Evolutionary conservation across 148 eudicot genomes (phyloP).

Genomic region (Rhododendron ferrugineum): DNA sequence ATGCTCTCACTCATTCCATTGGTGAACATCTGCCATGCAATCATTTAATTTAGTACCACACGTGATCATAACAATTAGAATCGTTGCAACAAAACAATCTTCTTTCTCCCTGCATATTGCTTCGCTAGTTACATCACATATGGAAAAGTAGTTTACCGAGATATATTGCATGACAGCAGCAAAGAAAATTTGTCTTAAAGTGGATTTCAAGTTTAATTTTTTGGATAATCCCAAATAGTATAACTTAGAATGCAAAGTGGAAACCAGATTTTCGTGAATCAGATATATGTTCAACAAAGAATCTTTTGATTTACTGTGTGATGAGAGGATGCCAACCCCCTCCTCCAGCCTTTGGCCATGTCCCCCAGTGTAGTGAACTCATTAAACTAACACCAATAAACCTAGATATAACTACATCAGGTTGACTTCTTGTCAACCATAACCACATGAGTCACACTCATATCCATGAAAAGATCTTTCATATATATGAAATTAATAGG

Average conservation of each 20-base stretch:
- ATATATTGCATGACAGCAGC: neutral
- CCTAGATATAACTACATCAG: neutral
- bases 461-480: neutral
- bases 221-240: neutral
- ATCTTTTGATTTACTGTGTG: neutral
- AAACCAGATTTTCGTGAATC: neutral
- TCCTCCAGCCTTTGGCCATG: neutral
- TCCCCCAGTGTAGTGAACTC: neutral
- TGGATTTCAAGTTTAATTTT: neutral
- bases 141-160: neutral
- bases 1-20: constrained; percentile 91
- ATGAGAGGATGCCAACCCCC: neutral
- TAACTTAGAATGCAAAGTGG: neutral
- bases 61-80: neutral
- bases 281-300: neutral
- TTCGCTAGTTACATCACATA: neutral
- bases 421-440: neutral
- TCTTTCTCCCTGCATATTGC: neutral
- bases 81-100: neutral
- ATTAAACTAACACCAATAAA: neutral
- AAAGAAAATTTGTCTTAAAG: neutral
- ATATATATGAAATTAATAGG: neutral
- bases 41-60: neutral
- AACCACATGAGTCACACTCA: neutral
- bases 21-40: constrained; percentile 82